phyloP scores from a whole-genome alignment of 2,329 filamentous ascomycete genomes.

The Diaporthe sp. region DNA sequence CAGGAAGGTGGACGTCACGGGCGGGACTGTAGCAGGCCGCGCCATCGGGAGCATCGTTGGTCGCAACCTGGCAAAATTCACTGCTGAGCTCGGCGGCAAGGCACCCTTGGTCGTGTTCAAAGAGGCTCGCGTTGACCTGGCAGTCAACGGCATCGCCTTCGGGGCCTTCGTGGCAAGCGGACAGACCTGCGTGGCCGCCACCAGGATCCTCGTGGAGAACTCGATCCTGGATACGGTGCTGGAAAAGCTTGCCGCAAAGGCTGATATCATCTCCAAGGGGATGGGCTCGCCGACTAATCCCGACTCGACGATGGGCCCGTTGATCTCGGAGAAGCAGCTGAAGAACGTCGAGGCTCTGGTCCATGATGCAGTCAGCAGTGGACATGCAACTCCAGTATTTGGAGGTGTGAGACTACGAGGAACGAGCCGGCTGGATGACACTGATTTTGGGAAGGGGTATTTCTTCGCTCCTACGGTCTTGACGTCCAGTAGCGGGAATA shows the following conservation, averaged over 20 bases:
- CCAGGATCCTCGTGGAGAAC: conserved; percentile 81
- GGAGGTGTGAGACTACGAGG: conserved; percentile 66
- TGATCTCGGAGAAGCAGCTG: conserved; percentile 75
- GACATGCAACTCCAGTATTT: conserved; percentile 52
- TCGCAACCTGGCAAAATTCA: conserved; percentile 77
- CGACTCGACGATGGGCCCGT: conserved; percentile 73
- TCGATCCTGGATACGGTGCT: conserved; percentile 76
- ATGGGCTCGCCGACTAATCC: conserved; percentile 71
- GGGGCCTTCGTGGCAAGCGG: conserved; percentile 69
- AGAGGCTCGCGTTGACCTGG: conserved; percentile 74
- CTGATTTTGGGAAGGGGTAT: conserved; percentile 71
- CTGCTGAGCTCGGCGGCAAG: conserved; percentile 81
- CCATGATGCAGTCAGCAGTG: conserved; percentile 71
- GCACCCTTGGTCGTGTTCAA: conserved; percentile 78
- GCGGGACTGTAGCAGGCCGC: conserved; percentile 78
- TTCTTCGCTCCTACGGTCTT: conserved; percentile 88
- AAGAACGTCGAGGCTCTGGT: conserved; percentile 77
- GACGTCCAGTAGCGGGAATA: conserved; percentile 62
- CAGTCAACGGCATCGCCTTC: conserved; percentile 78
- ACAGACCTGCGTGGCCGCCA: conserved; percentile 77
- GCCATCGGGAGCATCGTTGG: conserved; percentile 77
- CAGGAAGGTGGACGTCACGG: conserved; percentile 81
- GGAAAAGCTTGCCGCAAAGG: conserved; percentile 73
- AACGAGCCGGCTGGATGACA: conserved; percentile 63
- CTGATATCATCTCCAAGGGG: conserved; percentile 65